Conservation (phyloP, 129 eudicot species). For the Silybum marianum region DNA sequence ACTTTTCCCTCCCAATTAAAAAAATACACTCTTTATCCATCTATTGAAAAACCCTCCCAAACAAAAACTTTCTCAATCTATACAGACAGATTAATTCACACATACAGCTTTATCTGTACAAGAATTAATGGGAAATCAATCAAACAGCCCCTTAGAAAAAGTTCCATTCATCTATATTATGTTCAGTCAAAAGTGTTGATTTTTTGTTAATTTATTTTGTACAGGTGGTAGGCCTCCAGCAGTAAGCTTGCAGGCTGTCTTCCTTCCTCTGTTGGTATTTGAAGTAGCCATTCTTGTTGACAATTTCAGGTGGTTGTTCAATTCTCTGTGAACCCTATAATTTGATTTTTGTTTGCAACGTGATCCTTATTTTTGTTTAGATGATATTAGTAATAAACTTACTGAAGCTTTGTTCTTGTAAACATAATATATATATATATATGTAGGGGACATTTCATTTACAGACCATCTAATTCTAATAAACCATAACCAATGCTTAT, state of each 20-base stretch:
- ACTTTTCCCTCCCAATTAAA: too few relatives aligned
- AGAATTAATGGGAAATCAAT: too few relatives aligned
- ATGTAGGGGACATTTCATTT: too few relatives aligned
- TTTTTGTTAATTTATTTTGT: slow-evolving; percentile 5
- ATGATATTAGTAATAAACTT: neutral
- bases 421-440: too few relatives aligned
- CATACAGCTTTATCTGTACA: too few relatives aligned
- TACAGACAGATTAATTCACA: too few relatives aligned
- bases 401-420: neutral
- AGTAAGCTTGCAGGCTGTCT: slow-evolving; percentile 72
- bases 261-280: slow-evolving; percentile 79
- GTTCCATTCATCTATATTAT: neutral
- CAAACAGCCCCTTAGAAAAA: neutral
- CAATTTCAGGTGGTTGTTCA: slow-evolving; percentile 72
- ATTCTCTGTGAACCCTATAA: neutral
- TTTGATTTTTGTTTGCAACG: neutral
- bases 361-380: neutral
- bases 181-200: slow-evolving; percentile 18
- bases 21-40: too few relatives aligned
- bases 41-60: too few relatives aligned
- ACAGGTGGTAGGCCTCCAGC: slow-evolving; percentile 60
- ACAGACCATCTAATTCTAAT: too few relatives aligned
- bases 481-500: too few relatives aligned
- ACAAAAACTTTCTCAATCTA: too few relatives aligned
- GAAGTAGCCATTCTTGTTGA: slow-evolving; percentile 74